Percentiles rank a stretch among this genome's conserved stretches.
These are phyloP conservation scores for Colletotrichum australisinense DNA, from an alignment of 2,329 filamentous ascomycete genomes.

Conservation along the genomic window DNA sequence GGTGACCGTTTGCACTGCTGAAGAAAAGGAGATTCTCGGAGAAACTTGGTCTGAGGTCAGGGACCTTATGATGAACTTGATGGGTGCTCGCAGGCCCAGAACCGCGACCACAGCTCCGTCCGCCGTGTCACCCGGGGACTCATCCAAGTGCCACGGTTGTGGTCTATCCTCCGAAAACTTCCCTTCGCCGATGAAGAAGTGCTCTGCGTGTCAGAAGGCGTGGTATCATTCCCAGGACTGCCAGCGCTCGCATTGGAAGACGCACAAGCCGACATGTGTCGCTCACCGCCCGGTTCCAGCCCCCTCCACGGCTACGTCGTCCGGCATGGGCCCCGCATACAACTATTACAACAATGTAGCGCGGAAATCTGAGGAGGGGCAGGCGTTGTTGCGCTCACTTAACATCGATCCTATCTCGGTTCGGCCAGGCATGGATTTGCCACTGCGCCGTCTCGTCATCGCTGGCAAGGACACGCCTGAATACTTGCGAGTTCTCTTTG, in stretches of 20 bases:
- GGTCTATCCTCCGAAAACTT: background rate
- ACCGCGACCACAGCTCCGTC: too few species aligned
- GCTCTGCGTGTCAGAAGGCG: background rate
- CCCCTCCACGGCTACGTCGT: background rate
- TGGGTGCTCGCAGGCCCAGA: background rate
- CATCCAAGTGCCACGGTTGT: constrained; percentile 4
- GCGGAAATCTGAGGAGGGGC: background rate
- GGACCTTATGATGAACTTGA: background rate
- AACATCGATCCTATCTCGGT: background rate
- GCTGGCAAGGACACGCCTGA: constrained; percentile 3
- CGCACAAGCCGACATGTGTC: constrained; percentile 5
- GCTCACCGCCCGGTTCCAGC: background rate
- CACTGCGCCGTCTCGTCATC: background rate
- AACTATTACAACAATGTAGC: background rate
- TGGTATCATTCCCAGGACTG: constrained; percentile 22
- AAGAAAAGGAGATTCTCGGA: background rate
- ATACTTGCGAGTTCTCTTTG: background rate
- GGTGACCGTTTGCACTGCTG: background rate
- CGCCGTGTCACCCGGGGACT: background rate
- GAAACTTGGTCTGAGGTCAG: background rate
- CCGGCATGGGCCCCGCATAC: background rate
- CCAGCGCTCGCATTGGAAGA: constrained; percentile 2
- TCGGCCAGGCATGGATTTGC: background rate
- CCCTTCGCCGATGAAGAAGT: background rate
- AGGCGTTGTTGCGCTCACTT: background rate